Evolutionary conservation across 768 basidiomycete genomes (phyloP), one percentile per base, ranked within the genome.

Genomic region (Pisolithus orientalis): DNA sequence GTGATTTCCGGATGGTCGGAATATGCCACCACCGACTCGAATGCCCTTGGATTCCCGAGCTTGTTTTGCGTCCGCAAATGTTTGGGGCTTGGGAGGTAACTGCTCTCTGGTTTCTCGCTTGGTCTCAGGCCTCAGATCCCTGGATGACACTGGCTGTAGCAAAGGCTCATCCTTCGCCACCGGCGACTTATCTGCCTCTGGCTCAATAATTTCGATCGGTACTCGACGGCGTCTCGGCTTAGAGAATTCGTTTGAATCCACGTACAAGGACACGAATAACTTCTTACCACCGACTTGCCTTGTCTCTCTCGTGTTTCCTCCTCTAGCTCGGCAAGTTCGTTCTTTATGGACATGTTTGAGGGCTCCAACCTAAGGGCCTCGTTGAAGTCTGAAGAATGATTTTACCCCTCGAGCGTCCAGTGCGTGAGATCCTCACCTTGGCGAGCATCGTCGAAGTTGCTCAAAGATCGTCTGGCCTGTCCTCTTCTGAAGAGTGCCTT

Each of bases 401-500:
- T 24, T 64, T 39, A 60, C 46, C 39, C 40, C 39, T 31, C 39
- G 14, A 28, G 13, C 25, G 44, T 14, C 43, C 28, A 7, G 7
- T 38, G 16, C 27, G 44, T 31, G 54, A 39, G 9, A 40, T n/a
- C 47, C 51, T 40, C 51, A 65, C 93, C 92, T 59, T 73, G 66
- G 46, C 76, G 72, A 1, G 90, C 91, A 3, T 80, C 85, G 3
- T 68, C 60, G 9, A 82, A 59, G 44, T 77, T 78, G 24, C 72
- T 79, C 57, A 87, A 60, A 4, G 70, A 82, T 11, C 74, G 65
- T 42, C 85, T 72, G 1, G 92, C 90, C 64, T 94, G 85, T 0
- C 78, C 85, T 61, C 91, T 73, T 54, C 93, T 73, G 62, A 87
- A 95, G 32, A 88, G 62, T 0, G 84, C 93, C 57, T 95, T 95